Evolutionary conservation across 192 early-diverging fungal genomes (phyloP).

Genomic region (Dissophora globulifera): DNA sequence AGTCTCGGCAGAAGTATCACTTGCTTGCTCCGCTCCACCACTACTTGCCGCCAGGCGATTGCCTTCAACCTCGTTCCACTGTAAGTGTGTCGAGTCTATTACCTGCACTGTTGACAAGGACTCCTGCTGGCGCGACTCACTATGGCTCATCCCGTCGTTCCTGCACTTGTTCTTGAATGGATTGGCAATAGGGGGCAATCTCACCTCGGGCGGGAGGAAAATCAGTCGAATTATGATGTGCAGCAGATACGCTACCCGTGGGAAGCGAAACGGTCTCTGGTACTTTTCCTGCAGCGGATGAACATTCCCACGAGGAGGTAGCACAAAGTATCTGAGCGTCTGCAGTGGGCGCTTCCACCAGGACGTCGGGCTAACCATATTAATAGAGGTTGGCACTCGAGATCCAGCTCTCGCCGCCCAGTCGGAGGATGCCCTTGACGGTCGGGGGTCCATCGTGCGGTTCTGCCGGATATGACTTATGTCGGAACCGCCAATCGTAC

Average conservation of each 20-base stretch:
- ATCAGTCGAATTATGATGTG: conserved; percentile 19
- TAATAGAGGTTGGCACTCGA: no score
- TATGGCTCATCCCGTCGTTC: not conserved
- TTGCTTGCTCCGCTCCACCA: no score
- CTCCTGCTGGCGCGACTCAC: not conserved
- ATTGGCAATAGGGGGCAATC: conserved; percentile 24
- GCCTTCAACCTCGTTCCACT: no score
- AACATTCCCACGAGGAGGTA: not conserved
- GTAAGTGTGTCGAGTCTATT: no score
- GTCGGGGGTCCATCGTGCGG: not conserved
- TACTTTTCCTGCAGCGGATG: conserved; percentile 10
- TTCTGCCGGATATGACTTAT: not conserved
- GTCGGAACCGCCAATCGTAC: conserved; percentile 27
- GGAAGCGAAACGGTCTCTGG: conserved; percentile 18
- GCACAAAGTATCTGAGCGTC: no score
- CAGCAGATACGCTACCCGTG: conserved; percentile 27
- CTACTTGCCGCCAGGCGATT: no score
- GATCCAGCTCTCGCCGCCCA: not conserved
- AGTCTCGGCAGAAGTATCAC: no score
- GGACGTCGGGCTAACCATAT: no score
- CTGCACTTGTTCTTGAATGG: not conserved
- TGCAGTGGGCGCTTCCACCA: no score
- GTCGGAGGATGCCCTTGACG: not conserved
- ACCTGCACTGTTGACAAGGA: no score
- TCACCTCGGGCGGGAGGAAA: conserved; percentile 14